Base-by-base conservation (phyloP, 306 rosid species). In the Hippophae rhamnoides region DNA sequence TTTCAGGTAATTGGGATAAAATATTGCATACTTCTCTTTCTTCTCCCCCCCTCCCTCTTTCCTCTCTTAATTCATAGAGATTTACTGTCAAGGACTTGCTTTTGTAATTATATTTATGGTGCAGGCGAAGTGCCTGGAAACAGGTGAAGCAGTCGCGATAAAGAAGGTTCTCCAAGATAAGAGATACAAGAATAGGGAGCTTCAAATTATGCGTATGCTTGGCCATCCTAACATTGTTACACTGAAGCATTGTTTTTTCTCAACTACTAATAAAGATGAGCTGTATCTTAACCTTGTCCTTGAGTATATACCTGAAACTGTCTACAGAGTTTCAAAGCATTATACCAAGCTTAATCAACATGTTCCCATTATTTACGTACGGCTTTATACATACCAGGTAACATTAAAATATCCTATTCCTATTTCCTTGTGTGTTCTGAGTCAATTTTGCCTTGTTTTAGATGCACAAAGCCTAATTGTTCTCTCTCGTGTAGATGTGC, bases 161-260 rank as follows among this genome's bases (percentile, higher is more conserved):
- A 89, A 89, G 74, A 89, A 89, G 79, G 97, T 89, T 52, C 66
- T 89, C 74, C 97, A 86, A 69, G 97, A 89, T 74, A 89, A 76
- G 83, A 86, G 97, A 80, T 89, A 89, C 49, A 89, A 89, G 81
- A 89, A 89, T 54, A 78, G 97, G 74, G 95, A 89, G 69, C 90
- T 89, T 50, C 95, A 89, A 65, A 78, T 86, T 56, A 84, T 90
- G 89, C 94, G 90, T 63, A 61, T 76, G 10, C 89, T 90, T 62
- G 89, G 87, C 60, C 94, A 90, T 70, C 78, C 94, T 18, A 90
- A 90, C n/a, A 77, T 82, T 50, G 79, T 84, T 59, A 82, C 72
- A 58, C 79, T 90, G 64, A 87, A 63, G 82, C 94, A 90, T 69
- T 84, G 94, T 61, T 87, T 90, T 86, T 86, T 80, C 73, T 90